Percentiles rank a stretch among this genome's conserved stretches.
Evolutionary conservation across 129 eudicot genomes (phyloP).

Genomic region (Helichrysum umbraculigerum): DNA sequence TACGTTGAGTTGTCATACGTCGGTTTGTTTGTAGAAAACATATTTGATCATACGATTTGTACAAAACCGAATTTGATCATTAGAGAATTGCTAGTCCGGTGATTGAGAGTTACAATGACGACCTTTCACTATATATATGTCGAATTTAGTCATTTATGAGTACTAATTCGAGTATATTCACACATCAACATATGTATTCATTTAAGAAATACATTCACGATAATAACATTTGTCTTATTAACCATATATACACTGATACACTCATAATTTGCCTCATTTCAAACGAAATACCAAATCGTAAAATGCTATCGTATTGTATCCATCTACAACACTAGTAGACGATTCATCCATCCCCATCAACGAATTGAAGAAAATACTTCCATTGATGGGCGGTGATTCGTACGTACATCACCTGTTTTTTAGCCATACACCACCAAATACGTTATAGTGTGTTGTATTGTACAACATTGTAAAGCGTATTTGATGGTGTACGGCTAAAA

Average conservation of each 20-base stretch:
- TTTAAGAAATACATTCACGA: not conserved
- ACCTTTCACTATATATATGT: slow-evolving; percentile 25
- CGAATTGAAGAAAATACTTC: no score
- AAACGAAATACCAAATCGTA: not conserved
- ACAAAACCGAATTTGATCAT: slow-evolving; percentile 13
- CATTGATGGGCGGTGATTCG: no score
- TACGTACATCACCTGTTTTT: no score
- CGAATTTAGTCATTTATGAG: slow-evolving; percentile 13
- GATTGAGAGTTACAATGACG: slow-evolving; percentile 21
- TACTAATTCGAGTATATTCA: not conserved
- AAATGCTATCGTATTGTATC: not conserved
- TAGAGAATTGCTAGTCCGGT: slow-evolving; percentile 15
- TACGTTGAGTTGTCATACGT: slow-evolving; percentile 29
- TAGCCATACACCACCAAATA: no score
- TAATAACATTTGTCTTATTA: not conserved
- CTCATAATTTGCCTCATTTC: no score
- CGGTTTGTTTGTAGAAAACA: slow-evolving; percentile 14
- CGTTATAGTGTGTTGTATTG: no score
- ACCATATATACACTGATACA: no score
- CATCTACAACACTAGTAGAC: not conserved
- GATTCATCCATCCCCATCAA: not conserved
- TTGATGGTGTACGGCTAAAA: no score
- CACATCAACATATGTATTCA: not conserved
- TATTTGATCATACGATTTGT: not conserved
- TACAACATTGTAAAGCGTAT: no score